A percentile compares a stretch with the other conserved stretches of the same genome.
These are phyloP conservation scores for Boletus tylopilopsis DNA, from an alignment of 768 basidiomycete species.

Conservation along the genomic window DNA sequence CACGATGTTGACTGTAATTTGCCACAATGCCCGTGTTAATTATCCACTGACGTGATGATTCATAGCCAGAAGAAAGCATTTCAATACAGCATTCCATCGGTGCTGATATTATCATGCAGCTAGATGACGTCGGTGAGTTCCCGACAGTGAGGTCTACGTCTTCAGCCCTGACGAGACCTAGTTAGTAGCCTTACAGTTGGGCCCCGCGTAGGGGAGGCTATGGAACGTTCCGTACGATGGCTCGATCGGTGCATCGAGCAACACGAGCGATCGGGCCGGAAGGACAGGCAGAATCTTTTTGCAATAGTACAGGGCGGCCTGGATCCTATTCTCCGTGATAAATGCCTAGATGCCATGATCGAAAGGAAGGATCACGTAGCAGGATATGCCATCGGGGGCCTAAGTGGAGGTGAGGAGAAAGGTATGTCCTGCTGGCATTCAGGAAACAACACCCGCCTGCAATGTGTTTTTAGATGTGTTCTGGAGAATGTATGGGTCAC, in stretches of 20 bases:
- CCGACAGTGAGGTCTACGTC: not conserved
- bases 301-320: slow-evolving; percentile 92
- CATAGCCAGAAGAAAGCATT: slow-evolving; percentile 86
- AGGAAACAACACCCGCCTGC: slow-evolving; percentile 3
- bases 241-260: slow-evolving; percentile 81
- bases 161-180: slow-evolving; percentile 23
- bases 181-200: slow-evolving; percentile 81
- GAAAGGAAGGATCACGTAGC: slow-evolving; percentile 69
- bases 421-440: slow-evolving; percentile 39
- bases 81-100: slow-evolving; percentile 88
- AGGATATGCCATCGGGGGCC: slow-evolving; percentile 89
- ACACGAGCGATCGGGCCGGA: slow-evolving; percentile 66
- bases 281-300: slow-evolving; percentile 75
- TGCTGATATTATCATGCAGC: slow-evolving; percentile 93
- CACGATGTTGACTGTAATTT: slow-evolving; percentile 78
- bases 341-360: slow-evolving; percentile 80
- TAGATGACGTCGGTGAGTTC: slow-evolving; percentile 81
- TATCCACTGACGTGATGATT: slow-evolving; percentile 8
- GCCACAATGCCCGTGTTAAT: not conserved
- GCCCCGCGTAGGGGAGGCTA: slow-evolving; percentile 81
- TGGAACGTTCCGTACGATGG: slow-evolving; percentile 87
- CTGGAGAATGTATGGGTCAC: slow-evolving; percentile 68
- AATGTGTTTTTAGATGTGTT: slow-evolving; percentile 56
- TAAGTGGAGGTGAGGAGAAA: slow-evolving; percentile 92
- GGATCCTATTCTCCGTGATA: slow-evolving; percentile 63